Percentiles rank a stretch among this genome's conserved stretches.
These are phyloP conservation scores for Royoungia palumana DNA, from an alignment of 768 basidiomycete genomes.

Conservation along the genomic window DNA sequence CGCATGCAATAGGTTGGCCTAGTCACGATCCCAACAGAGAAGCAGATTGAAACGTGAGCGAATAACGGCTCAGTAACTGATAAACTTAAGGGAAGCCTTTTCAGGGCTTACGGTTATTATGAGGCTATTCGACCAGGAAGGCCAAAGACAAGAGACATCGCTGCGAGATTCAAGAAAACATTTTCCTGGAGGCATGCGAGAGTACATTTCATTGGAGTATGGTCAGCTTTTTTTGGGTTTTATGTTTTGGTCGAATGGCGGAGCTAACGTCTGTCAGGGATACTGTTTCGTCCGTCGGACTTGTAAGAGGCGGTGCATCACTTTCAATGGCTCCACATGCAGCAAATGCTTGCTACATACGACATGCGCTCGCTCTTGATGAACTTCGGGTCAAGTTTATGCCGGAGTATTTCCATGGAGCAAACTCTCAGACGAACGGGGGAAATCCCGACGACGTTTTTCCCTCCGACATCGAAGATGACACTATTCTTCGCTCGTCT, in stretches of 20 bases:
- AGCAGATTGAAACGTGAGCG: too few relatives aligned
- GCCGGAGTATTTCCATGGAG: slow-evolving; percentile 33
- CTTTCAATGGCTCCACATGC: slow-evolving; percentile 43
- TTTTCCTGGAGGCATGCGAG: too few relatives aligned
- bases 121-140: too few relatives aligned
- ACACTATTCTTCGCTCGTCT: background rate
- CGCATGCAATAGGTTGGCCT: too few relatives aligned
- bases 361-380: slow-evolving; percentile 62
- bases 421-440: slow-evolving; percentile 16
- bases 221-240: background rate
- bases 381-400: slow-evolving; percentile 59
- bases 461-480: background rate
- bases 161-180: too few relatives aligned
- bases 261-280: slow-evolving; percentile 32
- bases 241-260: background rate
- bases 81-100: too few relatives aligned
- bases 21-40: too few relatives aligned
- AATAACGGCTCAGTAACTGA: too few relatives aligned
- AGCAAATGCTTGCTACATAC: slow-evolving; percentile 49
- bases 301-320: slow-evolving; percentile 39
- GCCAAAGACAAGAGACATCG: too few relatives aligned
- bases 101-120: too few relatives aligned
- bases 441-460: slow-evolving; percentile 3
- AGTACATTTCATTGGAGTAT: too few relatives aligned
- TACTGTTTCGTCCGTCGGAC: slow-evolving; percentile 59